A percentile compares a stretch with the other conserved stretches of the same genome.
These are phyloP conservation scores for Ministeria vibrans DNA, from an alignment of 78 protist genomes.

Conservation along the genomic window DNA sequence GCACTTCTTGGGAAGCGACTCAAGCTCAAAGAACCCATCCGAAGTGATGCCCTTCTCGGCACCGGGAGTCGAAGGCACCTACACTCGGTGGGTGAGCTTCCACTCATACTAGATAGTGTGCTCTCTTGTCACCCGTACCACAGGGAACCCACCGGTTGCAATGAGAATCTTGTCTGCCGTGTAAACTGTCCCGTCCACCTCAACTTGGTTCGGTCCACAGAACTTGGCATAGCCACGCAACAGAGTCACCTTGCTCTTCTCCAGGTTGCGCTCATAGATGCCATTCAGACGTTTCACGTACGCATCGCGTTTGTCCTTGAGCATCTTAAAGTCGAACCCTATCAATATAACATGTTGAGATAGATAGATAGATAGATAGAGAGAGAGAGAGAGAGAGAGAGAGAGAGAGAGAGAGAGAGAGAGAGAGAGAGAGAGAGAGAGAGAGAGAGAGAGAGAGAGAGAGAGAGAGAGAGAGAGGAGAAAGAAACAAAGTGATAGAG, in stretches of 20 bases:
- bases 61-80: slow-evolving; percentile 63
- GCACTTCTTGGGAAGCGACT: slow-evolving; percentile 40
- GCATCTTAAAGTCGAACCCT: slow-evolving; percentile 33
- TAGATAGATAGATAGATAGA: too few relatives aligned
- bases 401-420: too few relatives aligned
- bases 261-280: slow-evolving; percentile 57
- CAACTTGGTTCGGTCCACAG: slow-evolving; percentile 45
- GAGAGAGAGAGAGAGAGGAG: too few relatives aligned
- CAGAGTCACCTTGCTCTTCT: slow-evolving; percentile 12
- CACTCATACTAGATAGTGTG: too few relatives aligned
- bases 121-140: too few relatives aligned
- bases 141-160: slow-evolving; percentile 69
- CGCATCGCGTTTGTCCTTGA: slow-evolving; percentile 57
- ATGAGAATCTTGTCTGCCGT: slow-evolving; percentile 69
- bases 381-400: too few relatives aligned
- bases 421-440: too few relatives aligned
- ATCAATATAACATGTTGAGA: too few relatives aligned
- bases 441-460: too few relatives aligned
- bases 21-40: slow-evolving; percentile 71
- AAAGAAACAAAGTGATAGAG: too few relatives aligned
- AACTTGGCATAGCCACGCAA: slow-evolving; percentile 56
- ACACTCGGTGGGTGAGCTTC: too few relatives aligned
- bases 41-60: slow-evolving; percentile 51
- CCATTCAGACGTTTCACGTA: slow-evolving; percentile 71
- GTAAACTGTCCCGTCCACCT: slow-evolving; percentile 29